Evolutionary conservation across 331 rosid genomes (phyloP), one percentile per base, ranked within the genome.

Genomic region (Acacia concinna): DNA sequence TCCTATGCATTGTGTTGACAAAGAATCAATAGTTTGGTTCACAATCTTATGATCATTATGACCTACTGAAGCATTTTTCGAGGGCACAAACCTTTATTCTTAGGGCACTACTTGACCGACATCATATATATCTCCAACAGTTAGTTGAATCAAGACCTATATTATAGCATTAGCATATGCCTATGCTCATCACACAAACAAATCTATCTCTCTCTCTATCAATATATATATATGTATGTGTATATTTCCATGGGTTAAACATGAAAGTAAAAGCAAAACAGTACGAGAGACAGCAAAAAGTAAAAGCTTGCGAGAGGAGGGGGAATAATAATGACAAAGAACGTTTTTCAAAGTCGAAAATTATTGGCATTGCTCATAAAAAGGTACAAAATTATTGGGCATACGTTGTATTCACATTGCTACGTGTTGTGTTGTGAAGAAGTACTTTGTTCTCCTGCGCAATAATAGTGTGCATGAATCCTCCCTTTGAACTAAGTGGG

Each of bases 381-480:
- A 38, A 37, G 38, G 73, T 68, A 40, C 21, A 68, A 27, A 44
- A 46, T 46, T 71, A 44, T 71, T 71, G 68, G 54, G 68, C 68
- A 25, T 14, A 38, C 37, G 68, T 78, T 78, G 63, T 25, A 5
- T 85, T 73, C 57, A 77, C 56, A 77, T 68, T 56, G 75, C 74
- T 74, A 73, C 60, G 69, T 46, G 41, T 14, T 46, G 23, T 63
- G 52, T 66, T 79, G 43, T 54, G 86, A 59, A 59, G 8, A 68
- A 68, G 62, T 72, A 68, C 86, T 25, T 71, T 75, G 77, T 66
- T 79, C 63, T 66, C 46, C 71, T 73, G 40, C n/a, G 66, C 75
- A 83, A 76, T 78, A 74, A 83, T 86, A 71, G 74, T 57, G 70
- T 77, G 81, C 83, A 77, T 77, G 85, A 83, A 83, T 5, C 73